Base-by-base conservation (phyloP, 2,329 filamentous ascomycete genomes). In the Emydomyces testavorans region DNA sequence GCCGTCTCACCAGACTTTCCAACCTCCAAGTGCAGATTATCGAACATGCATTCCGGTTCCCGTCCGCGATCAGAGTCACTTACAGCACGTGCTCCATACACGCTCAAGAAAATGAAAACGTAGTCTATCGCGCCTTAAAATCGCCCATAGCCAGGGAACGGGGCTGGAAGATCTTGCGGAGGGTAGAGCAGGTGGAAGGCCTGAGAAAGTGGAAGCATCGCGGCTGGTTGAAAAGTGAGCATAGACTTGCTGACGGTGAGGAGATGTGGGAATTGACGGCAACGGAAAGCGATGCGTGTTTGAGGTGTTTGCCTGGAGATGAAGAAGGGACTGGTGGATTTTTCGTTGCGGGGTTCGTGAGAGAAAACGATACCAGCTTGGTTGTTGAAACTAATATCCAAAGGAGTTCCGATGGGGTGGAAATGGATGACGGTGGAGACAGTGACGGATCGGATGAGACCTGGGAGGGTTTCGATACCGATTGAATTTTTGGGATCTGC, bases 11-110 rank as follows among this genome's bases (percentile, higher is more conserved):
- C 11, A 82, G 85, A 3, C 72, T 98, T 1, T 80, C 89, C 0
- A 74, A 77, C 1, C 92, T 96, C 56, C 92, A 98, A 65, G 74
- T 89, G 4, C 78, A 77, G 21, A 78, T 96, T 8, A 71, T 98
- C 2, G 74, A 83, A 39, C 92, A 95, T 62, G 89, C 92, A 0
- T 82, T 96, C 65, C 66, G 70, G 18, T 98, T 96, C 57, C 82
- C 87, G 0, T 72, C 75, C 1, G 87, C 86, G 0, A 74, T 63
- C 10, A 82, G 79, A 54, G 80, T 96, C 36, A 89, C 86, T 0
- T 98, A 96, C 62, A 94, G 88, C 28, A 96, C 92, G 0, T 98
- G 92, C 62, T 96, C 90, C 0, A 70, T 94, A 2, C 82, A 96
- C 61, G 76, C 78, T 0, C 77, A 85, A 54, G 92, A 98, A 64